phyloP scores from a whole-genome alignment of 2,329 filamentous ascomycete genomes.

The Alternaria triticina region DNA sequence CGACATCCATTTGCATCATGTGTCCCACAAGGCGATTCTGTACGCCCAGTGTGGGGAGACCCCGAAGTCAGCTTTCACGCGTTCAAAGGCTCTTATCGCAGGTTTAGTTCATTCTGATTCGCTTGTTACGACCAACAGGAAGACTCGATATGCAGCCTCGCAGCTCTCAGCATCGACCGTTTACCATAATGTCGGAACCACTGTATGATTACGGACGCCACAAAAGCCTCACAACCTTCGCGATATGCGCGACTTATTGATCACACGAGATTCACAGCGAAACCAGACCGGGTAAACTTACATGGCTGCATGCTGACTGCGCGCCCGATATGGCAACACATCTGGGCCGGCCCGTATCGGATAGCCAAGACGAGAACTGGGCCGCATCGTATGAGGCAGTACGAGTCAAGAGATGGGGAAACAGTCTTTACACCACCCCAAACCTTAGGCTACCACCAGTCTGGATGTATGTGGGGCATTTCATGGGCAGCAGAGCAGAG shows the following conservation, averaged over 20 bases:
- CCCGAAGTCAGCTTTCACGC: not conserved
- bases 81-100: not conserved
- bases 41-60: not conserved
- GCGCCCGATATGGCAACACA: not conserved
- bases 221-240: not conserved
- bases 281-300: not conserved
- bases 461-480: not conserved
- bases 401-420: not conserved
- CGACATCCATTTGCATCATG: not conserved
- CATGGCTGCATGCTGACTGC: not conserved
- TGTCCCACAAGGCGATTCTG: not conserved
- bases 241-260: not conserved
- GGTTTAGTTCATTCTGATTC: not conserved
- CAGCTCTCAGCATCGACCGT: not conserved
- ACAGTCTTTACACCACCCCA: not conserved
- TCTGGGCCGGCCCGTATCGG: not conserved
- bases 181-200: not conserved
- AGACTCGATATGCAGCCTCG: not conserved
- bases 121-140: not conserved
- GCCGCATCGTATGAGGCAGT: not conserved
- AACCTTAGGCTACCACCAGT: not conserved
- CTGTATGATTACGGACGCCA: slow-evolving; percentile 1
- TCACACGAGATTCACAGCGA: not conserved
- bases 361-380: not conserved
- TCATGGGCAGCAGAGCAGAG: not conserved